These are phyloP conservation scores for Pleurotus ostreatus DNA, from an alignment of 768 basidiomycete species.

Conservation along the genomic window DNA sequence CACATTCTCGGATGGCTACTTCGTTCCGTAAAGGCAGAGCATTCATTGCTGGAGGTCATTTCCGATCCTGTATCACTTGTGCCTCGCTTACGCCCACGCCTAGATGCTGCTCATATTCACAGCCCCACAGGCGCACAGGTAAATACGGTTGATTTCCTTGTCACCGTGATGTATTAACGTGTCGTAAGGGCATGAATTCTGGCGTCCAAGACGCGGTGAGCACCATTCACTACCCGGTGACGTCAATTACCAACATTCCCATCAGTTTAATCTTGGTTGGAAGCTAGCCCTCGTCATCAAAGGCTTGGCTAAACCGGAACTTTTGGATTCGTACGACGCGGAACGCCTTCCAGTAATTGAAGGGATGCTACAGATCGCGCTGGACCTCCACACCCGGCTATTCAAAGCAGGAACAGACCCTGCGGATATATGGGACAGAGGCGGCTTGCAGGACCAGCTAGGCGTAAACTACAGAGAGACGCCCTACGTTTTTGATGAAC, in stretches of 20 bases:
- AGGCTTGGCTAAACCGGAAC: conserved; percentile 12
- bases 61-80: neutral
- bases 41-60: conserved; percentile 40
- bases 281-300: conserved; percentile 24
- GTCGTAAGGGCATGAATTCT: conserved; percentile 26
- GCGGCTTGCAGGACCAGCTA: conserved; percentile 31
- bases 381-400: conserved; percentile 11
- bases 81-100: no score
- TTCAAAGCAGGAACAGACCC: neutral
- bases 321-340: conserved; percentile 20
- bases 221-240: no score
- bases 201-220: conserved; percentile 26
- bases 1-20: conserved; percentile 42
- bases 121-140: conserved; percentile 27
- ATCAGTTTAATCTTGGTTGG: conserved; percentile 25
- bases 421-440: conserved; percentile 16
- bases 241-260: neutral
- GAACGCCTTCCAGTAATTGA: conserved; percentile 27
- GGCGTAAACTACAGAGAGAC: conserved; percentile 55
- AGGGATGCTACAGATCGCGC: conserved; percentile 21
- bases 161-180: no score
- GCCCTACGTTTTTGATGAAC: conserved; percentile 40
- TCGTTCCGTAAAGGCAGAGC: conserved; percentile 35
- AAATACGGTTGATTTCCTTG: conserved; percentile 7
- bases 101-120: conserved; percentile 43